These are phyloP conservation scores for Fusarium sp. DNA, from an alignment of 2,329 filamentous ascomycete species.

Conservation along the genomic window DNA sequence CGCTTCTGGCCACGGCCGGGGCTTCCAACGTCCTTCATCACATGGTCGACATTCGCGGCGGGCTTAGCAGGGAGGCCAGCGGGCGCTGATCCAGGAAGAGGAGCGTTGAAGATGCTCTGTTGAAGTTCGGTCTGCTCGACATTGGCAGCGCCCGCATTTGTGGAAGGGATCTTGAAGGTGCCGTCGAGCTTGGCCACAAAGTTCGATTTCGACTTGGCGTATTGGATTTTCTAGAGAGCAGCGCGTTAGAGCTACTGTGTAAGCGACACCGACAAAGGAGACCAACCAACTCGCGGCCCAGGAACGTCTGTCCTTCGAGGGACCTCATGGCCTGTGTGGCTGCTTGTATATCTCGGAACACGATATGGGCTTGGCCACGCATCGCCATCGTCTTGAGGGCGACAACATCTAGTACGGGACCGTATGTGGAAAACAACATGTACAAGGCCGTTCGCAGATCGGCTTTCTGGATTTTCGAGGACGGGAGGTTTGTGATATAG, in stretches of 20 bases:
- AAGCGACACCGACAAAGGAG: background rate
- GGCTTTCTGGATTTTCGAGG: constrained; percentile 88
- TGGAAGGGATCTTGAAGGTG: constrained; percentile 79
- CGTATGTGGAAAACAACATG: constrained; percentile 93
- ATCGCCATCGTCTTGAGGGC: constrained; percentile 90
- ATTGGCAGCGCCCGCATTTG: constrained; percentile 61
- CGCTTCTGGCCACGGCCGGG: constrained; percentile 76
- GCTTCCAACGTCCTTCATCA: constrained; percentile 63
- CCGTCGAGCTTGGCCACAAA: constrained; percentile 92
- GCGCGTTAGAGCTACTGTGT: constrained; percentile 8
- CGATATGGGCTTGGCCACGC: constrained; percentile 94
- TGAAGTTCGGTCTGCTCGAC: constrained; percentile 79
- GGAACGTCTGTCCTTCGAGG: constrained; percentile 86
- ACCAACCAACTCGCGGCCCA: constrained; percentile 86
- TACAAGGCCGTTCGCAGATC: constrained; percentile 91
- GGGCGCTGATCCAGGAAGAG: constrained; percentile 63
- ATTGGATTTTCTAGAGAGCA: constrained; percentile 81
- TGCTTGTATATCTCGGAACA: constrained; percentile 90
- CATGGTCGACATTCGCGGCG: constrained; percentile 58
- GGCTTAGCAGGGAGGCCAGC: constrained; percentile 62
- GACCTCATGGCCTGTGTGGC: constrained; percentile 94
- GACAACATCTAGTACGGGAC: constrained; percentile 90
- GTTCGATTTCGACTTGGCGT: constrained; percentile 90
- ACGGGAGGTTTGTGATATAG: constrained; percentile 87
- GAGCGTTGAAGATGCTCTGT: constrained; percentile 83